phyloP scores from a whole-genome alignment of 1,139 yeast genomes.

The Taiozyma sp. region DNA sequence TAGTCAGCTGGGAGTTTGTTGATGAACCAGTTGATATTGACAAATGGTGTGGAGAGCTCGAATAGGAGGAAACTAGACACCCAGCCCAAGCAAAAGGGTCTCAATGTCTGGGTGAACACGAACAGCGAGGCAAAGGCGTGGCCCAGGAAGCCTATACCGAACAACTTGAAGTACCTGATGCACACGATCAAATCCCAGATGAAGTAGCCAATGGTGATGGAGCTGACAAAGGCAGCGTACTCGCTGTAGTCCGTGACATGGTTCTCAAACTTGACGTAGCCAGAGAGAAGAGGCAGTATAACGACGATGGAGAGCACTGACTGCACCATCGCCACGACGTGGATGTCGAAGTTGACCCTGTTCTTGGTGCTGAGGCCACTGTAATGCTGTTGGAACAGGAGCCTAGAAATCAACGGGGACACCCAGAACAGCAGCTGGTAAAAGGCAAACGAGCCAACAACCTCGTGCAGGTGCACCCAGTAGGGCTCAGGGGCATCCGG shows the following conservation, averaged over 20 bases:
- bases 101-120: slow-evolving; percentile 57
- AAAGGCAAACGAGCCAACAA: slow-evolving; percentile 38
- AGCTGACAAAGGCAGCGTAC: slow-evolving; percentile 66
- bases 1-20: slow-evolving; percentile 61
- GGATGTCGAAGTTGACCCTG: slow-evolving; percentile 76
- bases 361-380: slow-evolving; percentile 41
- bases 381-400: slow-evolving; percentile 44
- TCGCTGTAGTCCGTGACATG: slow-evolving; percentile 60
- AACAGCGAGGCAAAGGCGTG: slow-evolving; percentile 80
- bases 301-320: slow-evolving; percentile 53
- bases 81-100: slow-evolving; percentile 80
- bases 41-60: slow-evolving; percentile 92
- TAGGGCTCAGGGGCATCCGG: slow-evolving; percentile 10
- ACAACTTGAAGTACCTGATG: slow-evolving; percentile 49
- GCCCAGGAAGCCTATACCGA: slow-evolving; percentile 77
- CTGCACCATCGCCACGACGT: slow-evolving; percentile 85
- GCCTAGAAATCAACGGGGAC: slow-evolving; percentile 42
- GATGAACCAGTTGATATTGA: slow-evolving; percentile 90
- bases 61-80: slow-evolving; percentile 79
- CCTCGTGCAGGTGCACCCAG: slow-evolving; percentile 46
- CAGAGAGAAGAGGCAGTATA: slow-evolving; percentile 57
- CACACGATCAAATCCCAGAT: slow-evolving; percentile 85
- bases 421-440: slow-evolving; percentile 41
- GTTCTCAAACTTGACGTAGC: slow-evolving; percentile 42
- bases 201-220: slow-evolving; percentile 81